phyloP scores from a whole-genome alignment of 192 early-diverging fungal genomes.

The Phycomyces blakesleeanus region DNA sequence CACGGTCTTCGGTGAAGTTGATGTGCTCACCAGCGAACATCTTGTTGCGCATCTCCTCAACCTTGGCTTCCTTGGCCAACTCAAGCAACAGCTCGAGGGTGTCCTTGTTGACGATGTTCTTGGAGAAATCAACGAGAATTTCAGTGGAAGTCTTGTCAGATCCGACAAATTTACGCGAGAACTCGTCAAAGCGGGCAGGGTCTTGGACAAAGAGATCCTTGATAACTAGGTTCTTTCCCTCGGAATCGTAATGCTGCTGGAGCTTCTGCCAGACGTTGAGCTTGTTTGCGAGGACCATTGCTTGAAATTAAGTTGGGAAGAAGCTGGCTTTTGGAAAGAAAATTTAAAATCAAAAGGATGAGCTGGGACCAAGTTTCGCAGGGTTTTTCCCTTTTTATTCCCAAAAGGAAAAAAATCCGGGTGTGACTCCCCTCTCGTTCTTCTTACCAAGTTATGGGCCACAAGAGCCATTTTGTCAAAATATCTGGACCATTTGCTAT shows the following conservation, averaged over 20 bases:
- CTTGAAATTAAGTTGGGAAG: constrained; percentile 1
- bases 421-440: too few relatives aligned
- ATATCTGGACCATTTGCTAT: too few relatives aligned
- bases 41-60: constrained; percentile 83
- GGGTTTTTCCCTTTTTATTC: too few relatives aligned
- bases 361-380: too few relatives aligned
- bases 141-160: constrained; percentile 53
- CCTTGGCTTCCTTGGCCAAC: constrained; percentile 78
- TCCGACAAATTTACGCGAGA: constrained; percentile 67
- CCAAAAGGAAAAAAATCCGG: too few relatives aligned
- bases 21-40: constrained; percentile 96
- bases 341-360: too few relatives aligned
- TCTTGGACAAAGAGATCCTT: constrained; percentile 79
- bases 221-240: constrained; percentile 71
- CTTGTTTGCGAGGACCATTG: constrained; percentile 72
- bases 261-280: constrained; percentile 86
- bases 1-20: constrained; percentile 95
- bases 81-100: constrained; percentile 77
- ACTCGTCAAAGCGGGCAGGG: constrained; percentile 72
- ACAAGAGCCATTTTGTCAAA: too few relatives aligned
- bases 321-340: too few relatives aligned
- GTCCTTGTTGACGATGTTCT: constrained; percentile 86
- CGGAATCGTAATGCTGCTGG: constrained; percentile 79
- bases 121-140: constrained; percentile 93
- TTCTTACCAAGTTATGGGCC: too few relatives aligned